Evolutionary conservation across 768 basidiomycete species (phyloP).

Genomic region (Roridomyces roridus): DNA sequence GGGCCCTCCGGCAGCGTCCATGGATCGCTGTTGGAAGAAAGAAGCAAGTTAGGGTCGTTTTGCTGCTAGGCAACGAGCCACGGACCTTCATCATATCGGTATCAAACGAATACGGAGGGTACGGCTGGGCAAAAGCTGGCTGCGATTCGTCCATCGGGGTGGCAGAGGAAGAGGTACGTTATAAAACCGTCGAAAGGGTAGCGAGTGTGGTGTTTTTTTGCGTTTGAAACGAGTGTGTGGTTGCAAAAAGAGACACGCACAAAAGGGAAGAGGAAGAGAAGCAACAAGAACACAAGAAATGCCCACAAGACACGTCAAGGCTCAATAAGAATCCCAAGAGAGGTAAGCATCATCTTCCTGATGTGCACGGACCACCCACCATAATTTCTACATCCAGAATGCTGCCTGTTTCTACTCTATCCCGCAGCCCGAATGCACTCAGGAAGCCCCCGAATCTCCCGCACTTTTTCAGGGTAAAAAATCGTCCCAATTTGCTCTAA

Average conservation of each 20-base stretch:
- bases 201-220: slow-evolving; percentile 50
- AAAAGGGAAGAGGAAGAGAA: slow-evolving; percentile 19
- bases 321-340: slow-evolving; percentile 1
- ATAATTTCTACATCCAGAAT: too few species aligned
- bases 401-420: too few species aligned
- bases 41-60: background rate
- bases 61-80: slow-evolving; percentile 15
- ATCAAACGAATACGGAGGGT: slow-evolving; percentile 77
- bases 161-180: slow-evolving; percentile 45
- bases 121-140: slow-evolving; percentile 71
- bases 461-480: too few species aligned
- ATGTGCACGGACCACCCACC: too few species aligned
- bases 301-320: background rate
- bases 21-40: slow-evolving; percentile 69
- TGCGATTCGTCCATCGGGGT: slow-evolving; percentile 27
- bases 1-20: slow-evolving; percentile 82
- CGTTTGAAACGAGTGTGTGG: slow-evolving; percentile 37
- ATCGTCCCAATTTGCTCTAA: too few species aligned
- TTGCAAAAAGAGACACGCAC: slow-evolving; percentile 19
- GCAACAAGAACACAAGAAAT: slow-evolving; percentile 10
- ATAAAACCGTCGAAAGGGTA: slow-evolving; percentile 64
- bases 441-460: too few species aligned
- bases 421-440: too few species aligned
- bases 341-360: too few species aligned
- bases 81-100: slow-evolving; percentile 93